Percentiles rank a stretch among this genome's conserved stretches.
phyloP scores from a whole-genome alignment of 2,329 filamentous ascomycete species.

The Colletotrichum cuscutae region DNA sequence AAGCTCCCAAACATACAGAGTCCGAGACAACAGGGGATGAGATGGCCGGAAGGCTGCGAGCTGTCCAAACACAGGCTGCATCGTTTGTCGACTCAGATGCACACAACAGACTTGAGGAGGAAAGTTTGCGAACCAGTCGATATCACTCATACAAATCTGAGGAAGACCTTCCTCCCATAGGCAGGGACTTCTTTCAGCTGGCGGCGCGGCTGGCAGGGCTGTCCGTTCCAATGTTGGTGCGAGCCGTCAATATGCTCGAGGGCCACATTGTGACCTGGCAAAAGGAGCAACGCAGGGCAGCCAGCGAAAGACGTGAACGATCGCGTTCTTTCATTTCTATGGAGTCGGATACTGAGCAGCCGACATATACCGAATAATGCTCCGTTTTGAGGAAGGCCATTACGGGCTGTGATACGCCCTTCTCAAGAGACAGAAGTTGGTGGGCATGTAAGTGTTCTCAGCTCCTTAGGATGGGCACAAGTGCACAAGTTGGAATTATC shows the following conservation, averaged over 20 bases:
- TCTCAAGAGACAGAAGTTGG: background rate
- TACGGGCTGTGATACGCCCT: background rate
- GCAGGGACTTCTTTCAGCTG: slow-evolving; percentile 45
- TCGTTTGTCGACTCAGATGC: slow-evolving; percentile 2
- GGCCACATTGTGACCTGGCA: slow-evolving; percentile 49
- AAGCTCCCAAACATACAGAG: slow-evolving; percentile 31
- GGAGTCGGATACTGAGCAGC: slow-evolving; percentile 7
- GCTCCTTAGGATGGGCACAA: background rate
- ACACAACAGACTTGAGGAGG: background rate
- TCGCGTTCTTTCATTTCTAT: background rate
- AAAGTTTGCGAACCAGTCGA: background rate
- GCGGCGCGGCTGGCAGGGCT: slow-evolving; percentile 46
- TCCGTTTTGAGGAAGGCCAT: background rate
- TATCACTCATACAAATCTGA: slow-evolving; percentile 38
- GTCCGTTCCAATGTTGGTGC: slow-evolving; percentile 45
- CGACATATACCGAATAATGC: background rate
- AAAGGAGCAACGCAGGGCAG: slow-evolving; percentile 28
- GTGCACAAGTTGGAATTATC: background rate
- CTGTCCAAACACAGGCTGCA: slow-evolving; percentile 14
- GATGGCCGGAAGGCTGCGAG: slow-evolving; percentile 33
- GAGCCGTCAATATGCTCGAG: slow-evolving; percentile 52
- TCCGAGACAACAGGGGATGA: slow-evolving; percentile 41
- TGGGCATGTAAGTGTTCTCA: background rate
- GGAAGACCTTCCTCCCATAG: slow-evolving; percentile 45
- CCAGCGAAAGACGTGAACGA: slow-evolving; percentile 17